phyloP scores from a whole-genome alignment of 176 grass and related monocot genomes.

The sorghum (Sorghum bicolor) region DNA sequence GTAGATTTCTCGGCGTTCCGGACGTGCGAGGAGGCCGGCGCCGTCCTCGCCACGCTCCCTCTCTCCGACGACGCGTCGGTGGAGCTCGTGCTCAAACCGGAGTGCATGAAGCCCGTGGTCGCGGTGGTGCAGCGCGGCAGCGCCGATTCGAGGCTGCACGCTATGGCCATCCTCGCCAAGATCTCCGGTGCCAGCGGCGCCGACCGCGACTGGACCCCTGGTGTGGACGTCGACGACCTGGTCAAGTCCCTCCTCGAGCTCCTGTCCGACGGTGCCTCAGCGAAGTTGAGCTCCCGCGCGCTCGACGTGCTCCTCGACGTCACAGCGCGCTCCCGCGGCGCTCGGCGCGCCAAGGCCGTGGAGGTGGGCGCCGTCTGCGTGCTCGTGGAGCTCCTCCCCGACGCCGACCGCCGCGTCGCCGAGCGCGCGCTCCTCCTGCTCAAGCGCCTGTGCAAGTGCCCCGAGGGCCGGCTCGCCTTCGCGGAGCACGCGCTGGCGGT shows the following conservation, averaged over 20 bases:
- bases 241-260: slow-evolving; percentile 72
- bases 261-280: slow-evolving; percentile 64
- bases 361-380: slow-evolving; percentile 57
- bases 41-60: slow-evolving; percentile 49
- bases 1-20: slow-evolving; percentile 58
- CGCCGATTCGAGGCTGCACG: slow-evolving; percentile 59
- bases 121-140: slow-evolving; percentile 65
- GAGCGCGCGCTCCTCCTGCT: slow-evolving; percentile 67
- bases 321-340: slow-evolving; percentile 31
- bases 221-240: slow-evolving; percentile 33
- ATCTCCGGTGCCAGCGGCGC: slow-evolving; percentile 30
- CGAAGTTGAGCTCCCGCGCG: slow-evolving; percentile 62
- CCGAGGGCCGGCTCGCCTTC: slow-evolving; percentile 67
- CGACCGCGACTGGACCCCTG: slow-evolving; percentile 37
- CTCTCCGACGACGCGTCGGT: slow-evolving; percentile 38
- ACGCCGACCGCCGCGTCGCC: slow-evolving; percentile 41
- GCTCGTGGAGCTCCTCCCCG: slow-evolving; percentile 65
- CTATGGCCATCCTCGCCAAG: slow-evolving; percentile 49
- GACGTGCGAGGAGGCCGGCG: slow-evolving; percentile 64
- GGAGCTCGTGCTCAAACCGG: slow-evolving; percentile 42
- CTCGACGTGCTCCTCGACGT: slow-evolving; percentile 60
- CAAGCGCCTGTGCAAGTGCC: slow-evolving; percentile 66
- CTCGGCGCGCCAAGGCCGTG: slow-evolving; percentile 32
- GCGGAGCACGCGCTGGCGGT: slow-evolving; percentile 64
- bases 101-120: slow-evolving; percentile 53